Conservation (phyloP, 2,329 filamentous ascomycete species). For the Coniochaeta hoffmannii region DNA sequence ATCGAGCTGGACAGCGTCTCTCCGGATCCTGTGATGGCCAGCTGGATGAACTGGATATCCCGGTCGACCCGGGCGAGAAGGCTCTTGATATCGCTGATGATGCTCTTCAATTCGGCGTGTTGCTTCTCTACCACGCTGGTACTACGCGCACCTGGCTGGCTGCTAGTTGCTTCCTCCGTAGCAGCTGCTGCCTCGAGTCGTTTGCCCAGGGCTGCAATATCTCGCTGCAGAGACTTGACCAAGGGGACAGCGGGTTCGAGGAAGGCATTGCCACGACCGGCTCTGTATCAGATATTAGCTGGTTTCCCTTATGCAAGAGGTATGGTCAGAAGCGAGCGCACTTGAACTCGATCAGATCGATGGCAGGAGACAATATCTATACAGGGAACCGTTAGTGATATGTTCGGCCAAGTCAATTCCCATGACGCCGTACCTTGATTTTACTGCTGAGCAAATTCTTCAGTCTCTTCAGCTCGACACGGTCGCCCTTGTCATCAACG, state of each 20-base stretch:
- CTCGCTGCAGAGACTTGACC: conserved; percentile 73
- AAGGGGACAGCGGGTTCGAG: conserved; percentile 80
- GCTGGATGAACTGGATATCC: conserved; percentile 82
- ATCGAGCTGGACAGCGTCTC: conserved; percentile 76
- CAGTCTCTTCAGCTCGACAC: conserved; percentile 60
- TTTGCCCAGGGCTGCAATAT: conserved; percentile 73
- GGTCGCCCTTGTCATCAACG: conserved; percentile 62
- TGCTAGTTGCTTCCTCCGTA: conserved; percentile 50
- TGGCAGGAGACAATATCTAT: conserved; percentile 82
- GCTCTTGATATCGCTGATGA: conserved; percentile 68
- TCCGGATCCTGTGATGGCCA: conserved; percentile 91
- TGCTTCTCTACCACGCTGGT: conserved; percentile 34
- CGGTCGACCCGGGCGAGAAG: conserved; percentile 78
- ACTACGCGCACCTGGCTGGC: conserved; percentile 11
- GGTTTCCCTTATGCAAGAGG: neutral
- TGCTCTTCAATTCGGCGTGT: conserved; percentile 57
- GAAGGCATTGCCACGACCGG: conserved; percentile 44
- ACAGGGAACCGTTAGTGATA: neutral
- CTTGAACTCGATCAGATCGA: conserved; percentile 90
- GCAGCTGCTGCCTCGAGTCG: conserved; percentile 64
- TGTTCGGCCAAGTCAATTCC: conserved; percentile 4
- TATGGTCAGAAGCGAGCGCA: conserved; percentile 27
- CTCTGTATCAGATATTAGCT: conserved; percentile 21
- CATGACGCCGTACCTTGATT: conserved; percentile 54
- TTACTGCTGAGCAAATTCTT: conserved; percentile 75